Percentiles rank a stretch among this genome's conserved stretches.
Conservation (phyloP, 257 asterid genomes). For the Coffea canephora region DNA sequence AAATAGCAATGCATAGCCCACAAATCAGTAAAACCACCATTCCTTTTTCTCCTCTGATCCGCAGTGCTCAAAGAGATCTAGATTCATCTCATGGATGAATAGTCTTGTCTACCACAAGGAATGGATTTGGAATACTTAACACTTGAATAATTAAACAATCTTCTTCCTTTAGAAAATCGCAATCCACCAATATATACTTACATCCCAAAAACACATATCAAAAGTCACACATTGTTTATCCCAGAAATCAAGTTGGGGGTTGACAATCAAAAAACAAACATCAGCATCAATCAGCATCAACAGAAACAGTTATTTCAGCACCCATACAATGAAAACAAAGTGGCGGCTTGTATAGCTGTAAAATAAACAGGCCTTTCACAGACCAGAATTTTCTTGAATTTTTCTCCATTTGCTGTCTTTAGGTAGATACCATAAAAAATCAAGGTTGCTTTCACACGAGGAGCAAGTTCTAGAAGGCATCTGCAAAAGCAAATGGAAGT, state of each 20-base stretch:
- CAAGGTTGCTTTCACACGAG: neutral
- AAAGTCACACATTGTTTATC: neutral
- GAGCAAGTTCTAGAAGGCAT: neutral
- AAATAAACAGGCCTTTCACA: neutral
- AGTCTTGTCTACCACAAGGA: neutral
- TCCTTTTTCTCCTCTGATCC: neutral
- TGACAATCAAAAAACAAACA: constrained; percentile 10
- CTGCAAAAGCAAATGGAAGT: constrained; percentile 11
- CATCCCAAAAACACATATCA: neutral
- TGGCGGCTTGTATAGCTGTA: constrained; percentile 15
- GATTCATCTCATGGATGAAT: constrained; percentile 21
- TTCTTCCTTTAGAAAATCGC: constrained; percentile 6
- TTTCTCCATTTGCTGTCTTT: neutral
- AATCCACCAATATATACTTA: neutral
- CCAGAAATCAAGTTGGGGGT: constrained; percentile 11
- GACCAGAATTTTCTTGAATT: neutral
- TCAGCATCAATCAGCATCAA: constrained; percentile 22
- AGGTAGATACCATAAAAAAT: neutral
- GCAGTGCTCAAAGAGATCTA: constrained; percentile 12
- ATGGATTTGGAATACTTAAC: neutral
- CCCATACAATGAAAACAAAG: constrained; percentile 17
- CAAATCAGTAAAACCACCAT: neutral
- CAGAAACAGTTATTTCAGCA: constrained; percentile 10
- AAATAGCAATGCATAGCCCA: constrained; percentile 9
- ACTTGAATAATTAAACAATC: neutral